Base-by-base conservation (phyloP, 257 asterid species). In the Primulina tabacum region DNA sequence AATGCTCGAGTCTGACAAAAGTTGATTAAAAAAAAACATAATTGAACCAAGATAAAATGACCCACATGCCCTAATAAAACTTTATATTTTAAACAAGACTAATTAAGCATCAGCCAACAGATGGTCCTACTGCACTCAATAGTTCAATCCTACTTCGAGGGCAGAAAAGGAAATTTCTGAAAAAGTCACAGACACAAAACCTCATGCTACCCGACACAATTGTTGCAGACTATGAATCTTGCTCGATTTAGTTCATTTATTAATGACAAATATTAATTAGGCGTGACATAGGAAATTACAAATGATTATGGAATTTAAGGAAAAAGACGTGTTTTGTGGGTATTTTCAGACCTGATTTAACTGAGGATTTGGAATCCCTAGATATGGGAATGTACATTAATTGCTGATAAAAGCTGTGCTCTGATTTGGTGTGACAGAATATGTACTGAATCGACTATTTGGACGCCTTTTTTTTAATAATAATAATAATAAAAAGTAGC, bases 241-340 rank as follows among this genome's bases (percentile, higher is more conserved):
- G 64, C 78, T 74, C 64, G 70, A 52, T 68, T 81, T 70, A 71
- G 59, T 66, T 40, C 66, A 72, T 69, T 77, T 75, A 78, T 72
- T 73, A 72, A n/a, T 33, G 65, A 73, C 70, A 81, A 77, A 78
- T 3, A 53, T 75, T 64, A 47, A 78, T 76, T 80, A 85, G 85
- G 97, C 96, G 96, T 89, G 97, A 52, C 88, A 76, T 75, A 65
- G 87, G 88, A 73, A 84, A 75, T 69, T 73, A 76, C 73, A 76
- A 47, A 55, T 32, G 66, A 67, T 8, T 71, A 71, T 77, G 43
- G 74, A 69, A 76, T 83, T 79, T 35, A 76, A 67, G 74, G 34
- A 73, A 76, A 80, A 83, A 74, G 73, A 47, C 70, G 75, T 80
- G 67, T 77, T 77, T 76, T 80, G 80, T 69, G 65, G 76, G 75